A percentile compares a stretch with the other conserved stretches of the same genome.
Evolutionary conservation across 148 eudicot genomes (phyloP).

Genomic region (Amaranthus palmeri): DNA sequence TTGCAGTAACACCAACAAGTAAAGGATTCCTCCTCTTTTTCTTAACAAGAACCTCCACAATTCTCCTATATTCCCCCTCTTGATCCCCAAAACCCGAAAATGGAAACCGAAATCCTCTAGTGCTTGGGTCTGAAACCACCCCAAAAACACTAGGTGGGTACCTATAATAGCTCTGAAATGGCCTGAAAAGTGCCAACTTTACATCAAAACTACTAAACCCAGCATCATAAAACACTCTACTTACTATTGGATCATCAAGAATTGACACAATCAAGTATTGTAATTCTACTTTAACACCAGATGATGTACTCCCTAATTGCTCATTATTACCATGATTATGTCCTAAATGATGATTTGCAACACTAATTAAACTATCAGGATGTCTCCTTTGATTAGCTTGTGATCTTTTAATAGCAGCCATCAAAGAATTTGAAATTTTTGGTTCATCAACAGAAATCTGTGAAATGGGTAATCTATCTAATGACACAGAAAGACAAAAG

Average conservation of each 20-base stretch:
- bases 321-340: slow-evolving; percentile 20
- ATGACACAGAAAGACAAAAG: slow-evolving; percentile 52
- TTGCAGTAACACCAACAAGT: slow-evolving; percentile 52
- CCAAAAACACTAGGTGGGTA: slow-evolving; percentile 23
- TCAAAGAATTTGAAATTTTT: slow-evolving; percentile 75
- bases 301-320: slow-evolving; percentile 20
- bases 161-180: slow-evolving; percentile 47
- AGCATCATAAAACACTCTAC: slow-evolving; percentile 74
- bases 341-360: slow-evolving; percentile 33
- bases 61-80: slow-evolving; percentile 43
- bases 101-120: slow-evolving; percentile 39
- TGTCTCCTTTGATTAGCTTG: slow-evolving; percentile 81
- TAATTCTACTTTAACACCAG: slow-evolving; percentile 61
- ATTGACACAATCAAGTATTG: slow-evolving; percentile 62
- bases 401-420: slow-evolving; percentile 87
- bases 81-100: slow-evolving; percentile 27
- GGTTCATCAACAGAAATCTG: slow-evolving; percentile 44
- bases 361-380: slow-evolving; percentile 46
- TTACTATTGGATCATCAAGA: slow-evolving; percentile 86
- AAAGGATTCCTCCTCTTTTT: slow-evolving; percentile 53
- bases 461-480: slow-evolving; percentile 55
- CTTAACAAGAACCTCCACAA: slow-evolving; percentile 50
- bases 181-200: slow-evolving; percentile 60
- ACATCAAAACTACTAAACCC: slow-evolving; percentile 76
- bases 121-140: slow-evolving; percentile 17